A percentile compares a stretch with the other conserved stretches of the same genome.
These are phyloP conservation scores for Pholiota molesta DNA, from an alignment of 768 basidiomycete species.

Conservation along the genomic window DNA sequence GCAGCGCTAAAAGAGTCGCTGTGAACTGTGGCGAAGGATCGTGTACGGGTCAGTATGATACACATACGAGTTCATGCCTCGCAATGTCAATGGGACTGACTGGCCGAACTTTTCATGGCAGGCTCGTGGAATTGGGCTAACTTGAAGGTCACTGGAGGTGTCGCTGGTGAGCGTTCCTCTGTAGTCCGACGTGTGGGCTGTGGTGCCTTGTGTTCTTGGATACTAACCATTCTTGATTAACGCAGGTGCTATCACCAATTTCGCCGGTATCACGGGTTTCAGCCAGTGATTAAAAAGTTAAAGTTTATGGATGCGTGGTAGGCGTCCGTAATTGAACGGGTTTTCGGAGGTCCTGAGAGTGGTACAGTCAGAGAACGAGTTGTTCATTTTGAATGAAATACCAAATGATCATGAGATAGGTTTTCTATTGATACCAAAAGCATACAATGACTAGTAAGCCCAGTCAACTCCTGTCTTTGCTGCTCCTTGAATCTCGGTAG, in stretches of 20 bases:
- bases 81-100: neutral
- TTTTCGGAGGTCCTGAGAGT: neutral
- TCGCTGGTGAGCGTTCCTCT: neutral
- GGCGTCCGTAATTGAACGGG: neutral
- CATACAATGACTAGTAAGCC: no score
- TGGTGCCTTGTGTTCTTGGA: no score
- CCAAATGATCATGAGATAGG: neutral
- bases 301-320: neutral
- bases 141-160: conserved; percentile 25
- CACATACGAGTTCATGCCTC: neutral
- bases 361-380: neutral
- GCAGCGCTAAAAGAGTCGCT: conserved; percentile 46
- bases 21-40: conserved; percentile 58
- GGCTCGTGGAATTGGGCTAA: conserved; percentile 30
- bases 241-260: conserved; percentile 28
- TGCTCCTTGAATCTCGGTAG: neutral
- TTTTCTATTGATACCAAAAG: no score
- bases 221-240: neutral
- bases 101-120: neutral
- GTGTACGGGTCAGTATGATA: conserved; percentile 44
- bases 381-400: neutral
- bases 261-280: conserved; percentile 32
- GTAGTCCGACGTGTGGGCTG: no score
- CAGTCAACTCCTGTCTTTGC: no score
- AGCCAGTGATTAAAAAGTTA: conserved; percentile 7